Base-by-base conservation (phyloP, 257 asterid species). In the Solanum chmielewskii region DNA sequence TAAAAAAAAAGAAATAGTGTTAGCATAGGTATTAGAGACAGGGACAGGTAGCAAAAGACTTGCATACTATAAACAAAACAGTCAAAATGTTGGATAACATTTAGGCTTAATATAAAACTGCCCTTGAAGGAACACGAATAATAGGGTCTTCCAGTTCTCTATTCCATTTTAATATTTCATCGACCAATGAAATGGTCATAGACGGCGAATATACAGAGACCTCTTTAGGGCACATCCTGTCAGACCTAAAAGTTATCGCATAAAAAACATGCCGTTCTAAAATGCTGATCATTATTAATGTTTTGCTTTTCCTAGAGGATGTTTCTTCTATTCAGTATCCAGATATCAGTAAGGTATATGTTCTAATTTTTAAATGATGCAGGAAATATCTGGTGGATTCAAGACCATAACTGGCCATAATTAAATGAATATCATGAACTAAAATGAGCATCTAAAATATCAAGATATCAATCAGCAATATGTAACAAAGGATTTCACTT, bases 1-100 rank as follows among this genome's bases (percentile, higher is more conserved):
- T 95, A 92, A 88, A 88, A 89, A 89, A 82, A 45, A 41, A 87
- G 74, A 77, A 29, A 37, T 45, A 37, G 11, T 42, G 33, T 56
- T 35, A 66, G 45, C 83, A 73, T 73, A 70, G 49, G 85, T 18
- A 31, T 81, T 76, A 76, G 37, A 41, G 35, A 76, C 59, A 76
- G 15, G 13, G 23, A 42, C 35, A 76, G 83, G 37, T 42, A 76
- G 27, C 82, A 76, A 76, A 76, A 42, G 37, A 52, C 85, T 29
- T 29, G 69, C 69, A 49, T 81, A 27, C 41, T 25, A 16, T 47
- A 47, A 78, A 76, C 25, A 44, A 80, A 80, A 5, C 27, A 47
- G 27, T 27, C 84, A 80, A 81, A 74, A 18, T 27, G 16, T 49
- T 49, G 68, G 31, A 29, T 81, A 49, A 81, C 44, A 81, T 49